Percentiles rank a stretch among this genome's conserved stretches.
Conservation (phyloP, 352 stramenopile species). For the Globisporangium spinosum region DNA sequence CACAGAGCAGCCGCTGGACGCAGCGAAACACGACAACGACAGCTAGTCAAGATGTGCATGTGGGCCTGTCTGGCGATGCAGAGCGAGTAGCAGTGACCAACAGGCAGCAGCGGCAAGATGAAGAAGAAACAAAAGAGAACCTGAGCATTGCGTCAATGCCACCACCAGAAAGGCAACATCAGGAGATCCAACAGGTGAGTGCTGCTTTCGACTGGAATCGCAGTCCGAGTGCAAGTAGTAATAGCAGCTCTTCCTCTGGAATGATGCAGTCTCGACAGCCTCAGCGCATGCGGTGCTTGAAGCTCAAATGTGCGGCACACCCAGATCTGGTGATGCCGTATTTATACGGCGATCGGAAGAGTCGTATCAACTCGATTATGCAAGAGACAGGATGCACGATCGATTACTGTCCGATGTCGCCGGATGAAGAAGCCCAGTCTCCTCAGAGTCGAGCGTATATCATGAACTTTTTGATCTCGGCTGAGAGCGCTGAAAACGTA, state of each 20-base stretch:
- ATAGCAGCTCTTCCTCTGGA: constrained; percentile 8
- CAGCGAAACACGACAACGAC: neutral
- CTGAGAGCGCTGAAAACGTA: constrained; percentile 33
- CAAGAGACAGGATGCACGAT: constrained; percentile 45
- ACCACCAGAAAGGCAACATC: neutral
- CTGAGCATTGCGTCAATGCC: neutral
- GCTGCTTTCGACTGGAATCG: neutral
- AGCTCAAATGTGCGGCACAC: constrained; percentile 45
- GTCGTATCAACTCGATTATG: constrained; percentile 53
- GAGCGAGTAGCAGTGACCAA: neutral
- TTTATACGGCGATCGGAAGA: constrained; percentile 50
- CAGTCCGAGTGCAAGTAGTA: constrained; percentile 10
- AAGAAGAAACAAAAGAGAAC: constrained; percentile 20
- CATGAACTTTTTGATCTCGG: constrained; percentile 62
- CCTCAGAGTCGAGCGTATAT: constrained; percentile 28
- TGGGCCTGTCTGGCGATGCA: constrained; percentile 3
- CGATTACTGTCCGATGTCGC: constrained; percentile 61
- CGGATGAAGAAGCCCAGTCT: constrained; percentile 38
- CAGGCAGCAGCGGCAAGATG: constrained; percentile 3
- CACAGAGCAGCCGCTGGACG: neutral
- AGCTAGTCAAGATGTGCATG: neutral
- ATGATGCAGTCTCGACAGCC: constrained; percentile 20
- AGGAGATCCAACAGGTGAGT: constrained; percentile 8
- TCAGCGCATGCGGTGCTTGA: constrained; percentile 56
- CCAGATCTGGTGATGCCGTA: constrained; percentile 58